Conservation (phyloP, 176 grass and related monocot species). For the Musa schizocarpa region DNA sequence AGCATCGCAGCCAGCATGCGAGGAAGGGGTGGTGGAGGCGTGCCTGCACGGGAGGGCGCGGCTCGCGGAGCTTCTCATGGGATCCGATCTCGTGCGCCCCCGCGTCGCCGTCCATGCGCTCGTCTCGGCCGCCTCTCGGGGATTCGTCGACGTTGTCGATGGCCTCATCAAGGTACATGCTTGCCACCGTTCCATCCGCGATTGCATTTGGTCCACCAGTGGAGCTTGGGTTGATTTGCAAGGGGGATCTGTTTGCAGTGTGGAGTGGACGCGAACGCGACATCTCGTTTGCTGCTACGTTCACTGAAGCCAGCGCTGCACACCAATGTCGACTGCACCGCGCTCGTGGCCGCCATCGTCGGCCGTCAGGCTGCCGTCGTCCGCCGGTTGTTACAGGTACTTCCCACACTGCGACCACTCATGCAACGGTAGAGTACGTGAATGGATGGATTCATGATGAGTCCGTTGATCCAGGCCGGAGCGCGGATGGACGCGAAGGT, state of each 20-base stretch:
- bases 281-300: slow-evolving; percentile 65
- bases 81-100: slow-evolving; percentile 71
- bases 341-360: slow-evolving; percentile 77
- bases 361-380: slow-evolving; percentile 65
- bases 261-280: slow-evolving; percentile 64
- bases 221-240: neutral
- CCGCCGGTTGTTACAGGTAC: slow-evolving; percentile 68
- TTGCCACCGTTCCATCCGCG: too few relatives aligned
- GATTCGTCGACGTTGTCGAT: slow-evolving; percentile 74
- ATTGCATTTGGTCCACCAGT: neutral
- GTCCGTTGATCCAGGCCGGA: slow-evolving; percentile 35
- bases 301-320: slow-evolving; percentile 84
- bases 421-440: neutral
- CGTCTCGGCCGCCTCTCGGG: slow-evolving; percentile 57
- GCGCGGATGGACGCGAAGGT: slow-evolving; percentile 66
- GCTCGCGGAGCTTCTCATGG: slow-evolving; percentile 66
- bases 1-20: slow-evolving; percentile 79
- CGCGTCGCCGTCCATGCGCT: slow-evolving; percentile 67
- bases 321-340: slow-evolving; percentile 74
- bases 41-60: slow-evolving; percentile 50
- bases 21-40: slow-evolving; percentile 92
- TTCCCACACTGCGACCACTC: too few relatives aligned
- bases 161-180: slow-evolving; percentile 51
- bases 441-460: neutral
- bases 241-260: slow-evolving; percentile 28